These are phyloP conservation scores for Neofusicoccum laricinum DNA, from an alignment of 2,329 filamentous ascomycete genomes.

Conservation along the genomic window DNA sequence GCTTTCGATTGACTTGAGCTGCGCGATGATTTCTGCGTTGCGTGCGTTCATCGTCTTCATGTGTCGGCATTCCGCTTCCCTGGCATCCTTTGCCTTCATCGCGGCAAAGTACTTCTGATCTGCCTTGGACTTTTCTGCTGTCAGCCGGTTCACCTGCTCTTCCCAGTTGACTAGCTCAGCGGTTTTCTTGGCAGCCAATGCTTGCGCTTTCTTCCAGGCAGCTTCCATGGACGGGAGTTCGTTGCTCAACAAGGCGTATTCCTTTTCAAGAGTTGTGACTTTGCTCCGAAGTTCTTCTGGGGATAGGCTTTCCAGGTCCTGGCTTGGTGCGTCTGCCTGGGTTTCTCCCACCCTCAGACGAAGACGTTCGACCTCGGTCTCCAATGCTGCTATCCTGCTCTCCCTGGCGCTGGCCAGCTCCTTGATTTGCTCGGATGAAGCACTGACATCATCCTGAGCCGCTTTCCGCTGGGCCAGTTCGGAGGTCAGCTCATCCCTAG, in stretches of 20 bases:
- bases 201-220: conserved; percentile 86
- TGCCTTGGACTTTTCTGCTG: conserved; percentile 89
- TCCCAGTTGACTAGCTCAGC: conserved; percentile 72
- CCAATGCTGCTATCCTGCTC: conserved; percentile 74
- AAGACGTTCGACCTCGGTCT: conserved; percentile 76
- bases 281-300: conserved; percentile 71
- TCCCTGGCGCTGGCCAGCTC: conserved; percentile 78
- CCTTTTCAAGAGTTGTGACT: conserved; percentile 71
- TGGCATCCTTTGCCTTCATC: conserved; percentile 87
- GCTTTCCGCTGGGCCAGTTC: conserved; percentile 78
- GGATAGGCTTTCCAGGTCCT: conserved; percentile 57
- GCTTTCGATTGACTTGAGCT: conserved; percentile 86
- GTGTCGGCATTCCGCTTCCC: conserved; percentile 74
- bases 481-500: conserved; percentile 79
- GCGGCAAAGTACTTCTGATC: conserved; percentile 98
- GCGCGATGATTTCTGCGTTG: conserved; percentile 88
- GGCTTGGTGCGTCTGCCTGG: conserved; percentile 23
- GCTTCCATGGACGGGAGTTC: conserved; percentile 87
- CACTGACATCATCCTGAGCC: conserved; percentile 71
- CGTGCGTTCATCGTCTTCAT: conserved; percentile 81
- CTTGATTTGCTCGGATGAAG: conserved; percentile 69
- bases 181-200: conserved; percentile 81
- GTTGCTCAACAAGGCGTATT: conserved; percentile 79
- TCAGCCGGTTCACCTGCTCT: conserved; percentile 70
- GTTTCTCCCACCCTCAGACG: conserved; percentile 53